Evolutionary conservation across 164 flowering plant species (phyloP).

Genomic region (Litsea cubeba): DNA sequence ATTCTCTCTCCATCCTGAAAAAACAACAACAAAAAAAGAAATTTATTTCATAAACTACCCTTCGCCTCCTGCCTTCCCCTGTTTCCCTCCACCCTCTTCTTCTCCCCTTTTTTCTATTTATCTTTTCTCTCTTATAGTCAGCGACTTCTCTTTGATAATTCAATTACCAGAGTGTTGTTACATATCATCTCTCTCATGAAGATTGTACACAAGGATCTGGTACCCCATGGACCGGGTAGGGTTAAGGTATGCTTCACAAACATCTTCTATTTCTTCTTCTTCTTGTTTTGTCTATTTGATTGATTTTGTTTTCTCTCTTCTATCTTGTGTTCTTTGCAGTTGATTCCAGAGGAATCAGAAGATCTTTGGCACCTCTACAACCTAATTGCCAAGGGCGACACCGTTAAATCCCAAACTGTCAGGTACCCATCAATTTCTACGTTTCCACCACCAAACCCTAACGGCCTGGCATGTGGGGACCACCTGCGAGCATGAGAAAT

Average conservation of each 20-base stretch:
- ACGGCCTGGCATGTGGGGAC: too few species aligned
- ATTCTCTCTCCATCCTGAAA: too few species aligned
- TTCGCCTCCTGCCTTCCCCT: too few species aligned
- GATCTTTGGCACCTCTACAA: slow-evolving; percentile 83
- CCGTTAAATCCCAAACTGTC: slow-evolving; percentile 62
- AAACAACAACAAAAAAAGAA: too few species aligned
- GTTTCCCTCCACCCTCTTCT: too few species aligned
- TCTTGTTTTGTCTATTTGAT: background rate
- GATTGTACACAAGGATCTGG: slow-evolving; percentile 51
- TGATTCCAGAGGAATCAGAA: slow-evolving; percentile 78
- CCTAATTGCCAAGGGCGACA: slow-evolving; percentile 60
- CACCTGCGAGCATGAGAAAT: too few species aligned
- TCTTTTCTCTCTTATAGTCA: too few species aligned
- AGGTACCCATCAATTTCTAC: slow-evolving; percentile 34
- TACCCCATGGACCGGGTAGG: slow-evolving; percentile 66
- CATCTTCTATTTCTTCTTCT: background rate
- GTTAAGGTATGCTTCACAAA: slow-evolving; percentile 50
- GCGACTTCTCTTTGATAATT: background rate
- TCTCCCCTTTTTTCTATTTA: too few species aligned
- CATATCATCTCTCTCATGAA: slow-evolving; percentile 38
- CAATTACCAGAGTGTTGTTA: background rate
- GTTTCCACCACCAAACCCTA: too few species aligned
- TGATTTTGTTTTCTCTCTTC: background rate
- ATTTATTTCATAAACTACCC: too few species aligned
- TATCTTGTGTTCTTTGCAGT: slow-evolving; percentile 29